Base-by-base conservation (phyloP, 768 basidiomycete genomes). In the Leccinum disarticulatum region DNA sequence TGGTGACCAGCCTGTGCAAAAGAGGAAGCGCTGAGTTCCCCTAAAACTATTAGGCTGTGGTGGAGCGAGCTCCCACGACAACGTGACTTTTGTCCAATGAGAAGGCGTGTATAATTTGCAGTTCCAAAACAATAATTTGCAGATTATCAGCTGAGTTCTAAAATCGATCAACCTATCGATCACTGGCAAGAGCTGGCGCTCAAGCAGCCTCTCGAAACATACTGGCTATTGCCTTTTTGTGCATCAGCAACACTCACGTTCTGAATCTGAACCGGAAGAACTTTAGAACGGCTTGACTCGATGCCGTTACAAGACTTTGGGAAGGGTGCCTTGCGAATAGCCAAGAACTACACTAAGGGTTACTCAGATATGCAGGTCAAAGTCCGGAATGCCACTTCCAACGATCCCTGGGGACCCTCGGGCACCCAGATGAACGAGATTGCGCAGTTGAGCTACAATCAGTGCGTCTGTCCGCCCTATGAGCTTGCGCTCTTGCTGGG, bases 401-500 rank as follows among this genome's bases (percentile, higher is more conserved):
- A 98, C 77, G 96, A 98, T 73, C 93, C 96, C 10, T 97, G 95
- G 94, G 96, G 96, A 0, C 96, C 96, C 6, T 91, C 91, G 8
- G 95, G 96, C 6, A 93, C 93, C 1, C 95, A 96, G 80, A 98
- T 99, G 97, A 97, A 97, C 79, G 96, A 98, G 78, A 85, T 99
- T 65, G 96, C 96, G 0, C 94, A 97, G 73, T 73, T 98, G 76
- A 95, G 93, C 15, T 98, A 93, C 75, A 97, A 97, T 77, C 96
- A 97, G 95, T 95, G 67, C 71, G 90, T 60, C 41, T 22, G 22
- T 22, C 22, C 22, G 22, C 22, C 22, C 22, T 9, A 35, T 35
- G 33, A 35, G 59, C 0, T 35, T 35, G 19, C 50, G 15, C 10
- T 27, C 17, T 5, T 10, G 28, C 17, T 28, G 3, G 1, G n/a